Base-by-base conservation (phyloP, 2,329 filamentous ascomycete species). In the Colletotrichum cereale region DNA sequence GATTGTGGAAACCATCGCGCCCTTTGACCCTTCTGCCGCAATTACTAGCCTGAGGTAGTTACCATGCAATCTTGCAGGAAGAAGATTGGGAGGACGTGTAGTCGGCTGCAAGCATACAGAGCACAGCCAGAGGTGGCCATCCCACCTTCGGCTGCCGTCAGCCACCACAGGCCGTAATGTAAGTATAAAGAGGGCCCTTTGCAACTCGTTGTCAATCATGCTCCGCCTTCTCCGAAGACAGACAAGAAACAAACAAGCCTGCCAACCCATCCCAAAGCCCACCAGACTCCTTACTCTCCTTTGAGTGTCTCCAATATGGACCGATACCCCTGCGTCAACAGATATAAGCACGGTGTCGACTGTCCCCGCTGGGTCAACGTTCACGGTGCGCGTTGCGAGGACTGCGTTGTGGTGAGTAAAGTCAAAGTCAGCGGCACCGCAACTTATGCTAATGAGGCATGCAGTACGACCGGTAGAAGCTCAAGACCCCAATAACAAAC, bases 291-390 rank as follows among this genome's bases (percentile, higher is more conserved):
- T 47, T 38, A 6, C 31, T 26, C 29, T 31, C 16, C 36, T 24
- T 31, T 12, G 36, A 63, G 6, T 21, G 31, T 10, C 21, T 31
- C 56, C 21, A 71, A 12, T 36, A 72, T 72, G 69, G 69, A 72
- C 42, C 36, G 65, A 4, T 72, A 72, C 24, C 69, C 69, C 38
- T 72, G 69, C 31, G 53, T 69, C 69, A 72, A 72, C 60, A 52
- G 69, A 53, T 72, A 72, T 38, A 72, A 72, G 47, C 69, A 72
- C 34, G 69, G 69, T 10, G 69, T 72, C n/a, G 69, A 72, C 53
- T 72, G 69, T 4, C 69, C 69, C 2, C 53, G 66, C 26, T 72
- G 69, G 69, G 66, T 69, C 7, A 72, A 69, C 12, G 66, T 69
- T 8, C 69, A 57, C 21, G 47, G 47, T 7, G 65, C 58, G 10